Evolutionary conservation across 208 protist genomes (phyloP).

Genomic region (Acanthamoeba divionensis): DNA sequence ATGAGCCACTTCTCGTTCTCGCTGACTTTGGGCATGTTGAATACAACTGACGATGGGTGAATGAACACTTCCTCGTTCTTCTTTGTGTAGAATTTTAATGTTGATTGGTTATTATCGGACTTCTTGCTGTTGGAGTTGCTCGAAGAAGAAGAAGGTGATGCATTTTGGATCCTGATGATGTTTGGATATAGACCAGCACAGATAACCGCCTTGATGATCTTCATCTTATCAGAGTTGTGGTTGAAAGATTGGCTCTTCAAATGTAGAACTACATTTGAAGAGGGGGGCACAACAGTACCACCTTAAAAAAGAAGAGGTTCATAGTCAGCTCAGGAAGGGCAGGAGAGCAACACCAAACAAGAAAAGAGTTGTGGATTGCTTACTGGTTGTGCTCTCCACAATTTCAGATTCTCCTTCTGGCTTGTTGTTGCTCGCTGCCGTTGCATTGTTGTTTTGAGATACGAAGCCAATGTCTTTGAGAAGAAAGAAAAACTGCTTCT

Average conservation of each 20-base stretch:
- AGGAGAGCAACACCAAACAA: no score
- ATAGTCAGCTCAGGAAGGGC: no score
- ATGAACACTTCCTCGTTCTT: conserved; percentile 25
- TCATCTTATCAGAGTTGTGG: conserved; percentile 82
- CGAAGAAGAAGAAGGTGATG: background rate
- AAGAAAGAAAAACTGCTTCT: conserved; percentile 90
- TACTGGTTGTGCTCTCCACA: background rate
- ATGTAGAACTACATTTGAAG: background rate
- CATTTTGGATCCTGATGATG: conserved; percentile 73
- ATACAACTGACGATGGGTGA: background rate
- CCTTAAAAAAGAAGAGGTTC: background rate
- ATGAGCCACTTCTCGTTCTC: conserved; percentile 82
- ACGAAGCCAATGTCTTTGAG: conserved; percentile 89
- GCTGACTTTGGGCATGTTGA: background rate
- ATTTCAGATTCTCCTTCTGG: conserved; percentile 9
- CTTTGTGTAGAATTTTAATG: background rate
- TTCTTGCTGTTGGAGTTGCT: background rate
- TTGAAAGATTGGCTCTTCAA: conserved; percentile 59
- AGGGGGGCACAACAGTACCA: background rate
- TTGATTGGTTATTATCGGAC: background rate
- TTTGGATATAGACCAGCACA: conserved; percentile 94
- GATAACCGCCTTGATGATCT: conserved; percentile 88
- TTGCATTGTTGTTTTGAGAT: conserved; percentile 59
- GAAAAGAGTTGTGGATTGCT: no score
- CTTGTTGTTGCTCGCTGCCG: background rate